Base-by-base conservation (phyloP, 257 asterid species). In the Asclepias syriaca region DNA sequence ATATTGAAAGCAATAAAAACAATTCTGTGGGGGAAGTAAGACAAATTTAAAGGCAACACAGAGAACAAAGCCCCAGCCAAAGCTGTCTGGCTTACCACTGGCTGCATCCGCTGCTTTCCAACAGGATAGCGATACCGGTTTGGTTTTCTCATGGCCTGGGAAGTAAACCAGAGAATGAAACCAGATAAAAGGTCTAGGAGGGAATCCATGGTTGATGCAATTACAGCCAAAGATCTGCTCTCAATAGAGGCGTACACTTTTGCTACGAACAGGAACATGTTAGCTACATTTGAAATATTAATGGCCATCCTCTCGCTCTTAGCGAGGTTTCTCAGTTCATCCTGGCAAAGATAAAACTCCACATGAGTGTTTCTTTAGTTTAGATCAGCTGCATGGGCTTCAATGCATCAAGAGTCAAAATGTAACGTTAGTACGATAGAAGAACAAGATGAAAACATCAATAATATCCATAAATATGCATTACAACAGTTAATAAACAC, bases 81-180 rank as follows among this genome's bases (percentile, higher is more conserved):
- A 43, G 11, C 10, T 5, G 8, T 9, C 21, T 19, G 71, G 67
- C 86, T 83, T 81, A 91, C 97, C 87, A 93, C 98, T 9, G 97
- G 97, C 67, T 93, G 98, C 98, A 93, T 93, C 77, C 98, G 82
- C 73, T 81, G 85, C 89, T 93, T 91, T 75, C 96, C 97, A 48
- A 93, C 91, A 15, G 98, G 98, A 68, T 93, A 93, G 82, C 65
- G 87, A 68, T 84, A 89, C 69, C 84, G 91, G 73, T 91, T 93
- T 50, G 96, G 98, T 34, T 78, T 74, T 78, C 55, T 91, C 98
- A 93, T 93, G 54, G 96, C 89, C 78, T 89, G 61, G 71, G 97
- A 80, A 67, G 98, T 93, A 75, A 93, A 91, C 98, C 97, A 93
- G 53, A 91, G 83, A 68, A 93, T 91, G 70, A 89, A 87, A 55